phyloP scores from a whole-genome alignment of 169 alveolate genomes.

The Cryptosporidium ubiquitum region DNA sequence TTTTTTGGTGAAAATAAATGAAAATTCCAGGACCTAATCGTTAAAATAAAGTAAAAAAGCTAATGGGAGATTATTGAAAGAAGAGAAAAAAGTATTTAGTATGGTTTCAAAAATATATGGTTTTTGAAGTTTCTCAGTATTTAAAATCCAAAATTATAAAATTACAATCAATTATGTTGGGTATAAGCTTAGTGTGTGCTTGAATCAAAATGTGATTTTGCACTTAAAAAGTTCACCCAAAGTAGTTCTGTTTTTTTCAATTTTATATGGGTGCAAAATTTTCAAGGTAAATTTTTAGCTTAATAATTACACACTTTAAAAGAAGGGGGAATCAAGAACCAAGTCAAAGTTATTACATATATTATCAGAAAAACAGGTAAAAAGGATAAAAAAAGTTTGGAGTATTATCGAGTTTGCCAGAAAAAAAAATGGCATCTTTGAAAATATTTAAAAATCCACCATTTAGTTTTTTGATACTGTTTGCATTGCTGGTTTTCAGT shows the following conservation, averaged over 20 bases:
- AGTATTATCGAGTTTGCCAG: slow-evolving; percentile 1
- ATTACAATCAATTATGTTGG: neutral
- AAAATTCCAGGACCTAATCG: neutral
- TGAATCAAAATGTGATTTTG: neutral
- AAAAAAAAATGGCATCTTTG: slow-evolving; percentile 20
- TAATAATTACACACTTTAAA: slow-evolving; percentile 12
- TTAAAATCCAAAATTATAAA: no score
- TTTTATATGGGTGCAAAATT: slow-evolving; percentile 8
- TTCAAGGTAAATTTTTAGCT: neutral
- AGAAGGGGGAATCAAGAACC: neutral
- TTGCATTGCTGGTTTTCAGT: neutral
- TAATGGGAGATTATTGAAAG: neutral
- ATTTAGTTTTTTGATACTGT: neutral
- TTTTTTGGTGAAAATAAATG: no score
- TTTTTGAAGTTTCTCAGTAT: neutral
- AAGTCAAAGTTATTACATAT: neutral
- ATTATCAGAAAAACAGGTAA: neutral
- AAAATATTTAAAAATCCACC: neutral
- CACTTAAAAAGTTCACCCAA: neutral
- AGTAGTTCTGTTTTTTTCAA: neutral
- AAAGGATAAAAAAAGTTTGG: neutral
- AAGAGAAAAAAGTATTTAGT: neutral
- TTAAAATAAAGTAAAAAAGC: neutral
- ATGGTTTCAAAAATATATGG: neutral
- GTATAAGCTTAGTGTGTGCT: neutral